Percentiles rank a stretch among this genome's conserved stretches.
Evolutionary conservation across 805 yeast species (phyloP).

Genomic region (Candida patagonica): DNA sequence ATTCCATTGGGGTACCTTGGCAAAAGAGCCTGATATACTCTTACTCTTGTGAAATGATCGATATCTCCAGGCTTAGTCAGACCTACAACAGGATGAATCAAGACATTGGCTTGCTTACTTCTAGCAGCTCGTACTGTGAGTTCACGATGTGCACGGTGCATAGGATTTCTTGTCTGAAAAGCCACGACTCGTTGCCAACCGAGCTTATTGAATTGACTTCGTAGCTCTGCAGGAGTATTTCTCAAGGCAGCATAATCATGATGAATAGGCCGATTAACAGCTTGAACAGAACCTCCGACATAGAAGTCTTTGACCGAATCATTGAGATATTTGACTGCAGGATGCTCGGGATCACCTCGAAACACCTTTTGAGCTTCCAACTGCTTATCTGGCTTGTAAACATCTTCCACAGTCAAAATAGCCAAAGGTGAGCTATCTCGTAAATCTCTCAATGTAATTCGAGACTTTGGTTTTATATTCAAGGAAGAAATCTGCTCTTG

Average conservation of each 20-base stretch:
- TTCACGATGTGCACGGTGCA: slow-evolving; percentile 98
- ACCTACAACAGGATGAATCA: slow-evolving; percentile 96
- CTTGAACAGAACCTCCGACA: slow-evolving; percentile 82
- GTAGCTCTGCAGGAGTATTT: slow-evolving; percentile 82
- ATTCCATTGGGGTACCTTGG: slow-evolving; percentile 91
- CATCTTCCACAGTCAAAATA: slow-evolving; percentile 66
- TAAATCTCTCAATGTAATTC: slow-evolving; percentile 69
- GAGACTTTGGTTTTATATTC: slow-evolving; percentile 43
- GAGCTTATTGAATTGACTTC: slow-evolving; percentile 70
- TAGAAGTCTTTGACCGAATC: slow-evolving; percentile 74
- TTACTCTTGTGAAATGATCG: slow-evolving; percentile 94
- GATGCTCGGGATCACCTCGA: slow-evolving; percentile 96
- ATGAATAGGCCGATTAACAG: slow-evolving; percentile 74
- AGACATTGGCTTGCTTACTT: slow-evolving; percentile 74
- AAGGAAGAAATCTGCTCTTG: slow-evolving; percentile 36
- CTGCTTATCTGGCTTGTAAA: slow-evolving; percentile 72
- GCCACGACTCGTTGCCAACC: slow-evolving; percentile 91
- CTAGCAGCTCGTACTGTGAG: slow-evolving; percentile 95
- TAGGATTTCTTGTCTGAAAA: slow-evolving; percentile 96
- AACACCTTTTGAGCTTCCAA: slow-evolving; percentile 78
- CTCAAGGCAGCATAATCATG: slow-evolving; percentile 84
- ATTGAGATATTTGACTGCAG: slow-evolving; percentile 68
- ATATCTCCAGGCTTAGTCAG: slow-evolving; percentile 96
- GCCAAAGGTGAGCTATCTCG: slow-evolving; percentile 75
- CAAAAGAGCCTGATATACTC: slow-evolving; percentile 85